Percentiles rank a stretch among this genome's conserved stretches.
Conservation (phyloP, 2,329 filamentous ascomycete genomes). For the Colletotrichum lentis region DNA sequence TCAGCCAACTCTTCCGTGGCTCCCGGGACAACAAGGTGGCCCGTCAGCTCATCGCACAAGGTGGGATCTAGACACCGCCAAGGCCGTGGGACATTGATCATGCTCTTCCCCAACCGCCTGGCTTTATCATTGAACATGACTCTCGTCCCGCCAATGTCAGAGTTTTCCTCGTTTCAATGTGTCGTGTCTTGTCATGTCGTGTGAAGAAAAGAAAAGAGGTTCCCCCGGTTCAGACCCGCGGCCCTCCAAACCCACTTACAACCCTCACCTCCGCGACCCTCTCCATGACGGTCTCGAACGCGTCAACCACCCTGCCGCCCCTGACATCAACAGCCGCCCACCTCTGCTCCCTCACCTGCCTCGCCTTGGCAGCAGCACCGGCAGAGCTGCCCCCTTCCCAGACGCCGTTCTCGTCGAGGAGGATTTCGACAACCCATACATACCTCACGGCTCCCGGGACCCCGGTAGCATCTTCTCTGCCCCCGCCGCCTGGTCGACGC, state of each 20-base stretch:
- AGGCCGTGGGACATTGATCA: conserved; percentile 43
- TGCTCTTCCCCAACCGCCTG: background rate
- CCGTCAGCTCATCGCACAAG: conserved; percentile 45
- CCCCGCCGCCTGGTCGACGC: conserved; percentile 1
- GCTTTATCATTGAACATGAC: background rate
- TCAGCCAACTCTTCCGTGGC: background rate
- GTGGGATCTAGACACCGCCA: conserved; percentile 64
- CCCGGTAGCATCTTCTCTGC: conserved; percentile 1
- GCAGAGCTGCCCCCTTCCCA: conserved; percentile 47
- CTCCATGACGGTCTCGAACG: conserved; percentile 43
- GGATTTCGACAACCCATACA: conserved; percentile 59
- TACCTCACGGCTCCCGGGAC: conserved; percentile 39
- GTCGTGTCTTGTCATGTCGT: background rate
- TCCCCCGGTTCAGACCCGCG: conserved; percentile 41
- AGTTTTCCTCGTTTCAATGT: too few relatives aligned
- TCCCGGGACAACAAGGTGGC: conserved; percentile 14
- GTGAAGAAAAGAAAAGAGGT: too few relatives aligned
- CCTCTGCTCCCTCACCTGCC: conserved; percentile 58
- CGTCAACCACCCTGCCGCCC: conserved; percentile 51
- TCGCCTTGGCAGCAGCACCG: conserved; percentile 22
- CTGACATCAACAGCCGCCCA: conserved; percentile 61
- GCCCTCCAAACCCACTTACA: conserved; percentile 49
- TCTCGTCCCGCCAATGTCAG: background rate
- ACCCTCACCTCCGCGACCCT: conserved; percentile 41
- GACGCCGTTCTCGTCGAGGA: conserved; percentile 60